Conservation (phyloP, 139 green algal species). For the Trebouxia sp. region DNA sequence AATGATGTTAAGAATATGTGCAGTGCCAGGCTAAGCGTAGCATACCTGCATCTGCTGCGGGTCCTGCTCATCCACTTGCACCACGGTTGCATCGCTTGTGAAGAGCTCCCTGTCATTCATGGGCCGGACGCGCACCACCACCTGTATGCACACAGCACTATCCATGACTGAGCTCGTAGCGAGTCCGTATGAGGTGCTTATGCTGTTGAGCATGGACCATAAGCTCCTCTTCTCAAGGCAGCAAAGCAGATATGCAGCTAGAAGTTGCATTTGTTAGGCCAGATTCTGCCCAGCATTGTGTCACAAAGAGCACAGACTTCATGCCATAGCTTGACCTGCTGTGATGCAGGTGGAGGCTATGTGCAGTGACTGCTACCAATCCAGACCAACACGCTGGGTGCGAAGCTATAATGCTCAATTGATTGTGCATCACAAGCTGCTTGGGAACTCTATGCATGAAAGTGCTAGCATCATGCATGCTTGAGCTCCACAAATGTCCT, state of each 20-base stretch:
- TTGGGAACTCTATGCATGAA: not conserved
- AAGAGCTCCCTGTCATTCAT: constrained; percentile 47
- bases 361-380: not conserved
- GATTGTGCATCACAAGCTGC: not conserved
- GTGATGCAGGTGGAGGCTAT: too few species aligned
- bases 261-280: not conserved
- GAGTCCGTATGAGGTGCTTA: not conserved
- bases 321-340: too few species aligned
- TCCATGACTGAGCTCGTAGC: too few species aligned
- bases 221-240: not conserved
- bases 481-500: not conserved
- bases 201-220: not conserved
- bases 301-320: too few species aligned
- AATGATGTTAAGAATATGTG: too few species aligned
- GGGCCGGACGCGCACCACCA: constrained; percentile 51
- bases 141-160: constrained; percentile 28
- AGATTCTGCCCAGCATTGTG: not conserved
- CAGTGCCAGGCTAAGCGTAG: not conserved
- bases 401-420: not conserved
- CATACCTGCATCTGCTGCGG: constrained; percentile 38
- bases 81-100: constrained; percentile 27
- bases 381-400: not conserved
- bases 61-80: constrained; percentile 36
- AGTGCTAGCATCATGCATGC: not conserved
- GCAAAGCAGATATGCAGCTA: not conserved